Conservation (phyloP, 768 basidiomycete species). For the Kondoa malvinella region DNA sequence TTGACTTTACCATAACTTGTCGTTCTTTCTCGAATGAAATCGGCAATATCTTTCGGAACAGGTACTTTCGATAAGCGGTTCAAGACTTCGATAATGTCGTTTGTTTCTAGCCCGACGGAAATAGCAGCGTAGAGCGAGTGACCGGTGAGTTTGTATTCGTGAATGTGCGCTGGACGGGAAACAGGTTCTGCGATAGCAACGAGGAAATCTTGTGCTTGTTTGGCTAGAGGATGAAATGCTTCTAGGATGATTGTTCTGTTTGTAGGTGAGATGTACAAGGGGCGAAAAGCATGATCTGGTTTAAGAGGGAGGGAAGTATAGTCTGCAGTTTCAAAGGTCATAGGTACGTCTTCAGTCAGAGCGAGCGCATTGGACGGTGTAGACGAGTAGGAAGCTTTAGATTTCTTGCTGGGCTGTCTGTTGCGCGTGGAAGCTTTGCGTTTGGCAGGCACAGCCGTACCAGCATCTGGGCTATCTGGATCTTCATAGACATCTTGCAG, state of each 20-base stretch:
- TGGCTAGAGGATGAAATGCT: conserved; percentile 91
- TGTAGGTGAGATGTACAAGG: conserved; percentile 88
- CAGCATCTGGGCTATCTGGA: not conserved
- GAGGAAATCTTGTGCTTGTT: conserved; percentile 94
- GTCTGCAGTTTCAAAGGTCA: conserved; percentile 34
- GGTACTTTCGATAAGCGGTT: conserved; percentile 44
- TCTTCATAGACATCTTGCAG: not conserved
- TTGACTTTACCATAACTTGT: conserved; percentile 96
- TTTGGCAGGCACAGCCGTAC: not conserved
- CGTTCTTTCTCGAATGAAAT: conserved; percentile 81
- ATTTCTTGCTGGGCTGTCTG: not conserved
- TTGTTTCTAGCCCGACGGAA: conserved; percentile 90
- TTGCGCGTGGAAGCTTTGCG: not conserved
- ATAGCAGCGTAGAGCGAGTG: conserved; percentile 98
- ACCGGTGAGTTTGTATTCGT: conserved; percentile 96
- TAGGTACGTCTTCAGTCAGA: not conserved
- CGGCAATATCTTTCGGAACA: conserved; percentile 66
- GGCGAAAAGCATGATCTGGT: conserved; percentile 74
- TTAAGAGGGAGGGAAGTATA: conserved; percentile 76
- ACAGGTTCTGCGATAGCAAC: conserved; percentile 97
- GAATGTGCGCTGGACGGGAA: conserved; percentile 94
- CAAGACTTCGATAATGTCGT: conserved; percentile 88
- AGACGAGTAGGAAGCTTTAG: not conserved
- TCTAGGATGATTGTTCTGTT: conserved; percentile 70
- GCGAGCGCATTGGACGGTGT: not conserved